Evolutionary conservation across 768 basidiomycete species (phyloP).

Genomic region (Cubamyces sp.): DNA sequence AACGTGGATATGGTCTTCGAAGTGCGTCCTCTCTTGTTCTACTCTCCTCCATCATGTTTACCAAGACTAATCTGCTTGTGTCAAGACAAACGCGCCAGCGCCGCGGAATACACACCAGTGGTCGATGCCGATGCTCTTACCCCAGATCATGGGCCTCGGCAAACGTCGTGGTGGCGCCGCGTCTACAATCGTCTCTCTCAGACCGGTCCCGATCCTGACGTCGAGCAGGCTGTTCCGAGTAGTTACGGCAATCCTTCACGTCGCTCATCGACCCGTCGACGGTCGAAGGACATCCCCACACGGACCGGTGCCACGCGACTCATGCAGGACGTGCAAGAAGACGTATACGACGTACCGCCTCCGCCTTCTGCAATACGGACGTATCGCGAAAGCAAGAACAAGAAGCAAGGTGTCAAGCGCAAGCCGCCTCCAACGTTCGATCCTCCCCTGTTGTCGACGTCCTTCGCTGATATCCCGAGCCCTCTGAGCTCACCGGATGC

Average conservation of each 20-base stretch:
- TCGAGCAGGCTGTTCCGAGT: background rate
- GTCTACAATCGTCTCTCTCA: constrained; percentile 58
- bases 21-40: constrained; percentile 18
- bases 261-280: constrained; percentile 4
- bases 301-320: constrained; percentile 23
- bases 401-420: constrained; percentile 5
- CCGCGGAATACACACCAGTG: constrained; percentile 15
- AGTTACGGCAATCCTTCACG: background rate
- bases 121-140: constrained; percentile 22
- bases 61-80: background rate
- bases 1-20: constrained; percentile 44
- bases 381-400: constrained; percentile 33
- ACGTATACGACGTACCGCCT: constrained; percentile 45
- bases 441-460: constrained; percentile 5
- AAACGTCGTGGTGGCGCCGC: constrained; percentile 61
- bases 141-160: constrained; percentile 32
- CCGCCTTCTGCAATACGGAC: constrained; percentile 40
- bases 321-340: constrained; percentile 21
- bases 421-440: background rate
- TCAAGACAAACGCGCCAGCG: constrained; percentile 10
- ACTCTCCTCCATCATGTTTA: background rate
- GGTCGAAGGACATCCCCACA: constrained; percentile 1
- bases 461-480: constrained; percentile 9
- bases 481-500: constrained; percentile 18
- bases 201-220: constrained; percentile 23